Evolutionary conservation across 441 rosid genomes (phyloP).

Genomic region (Arabidopsis hybrid): DNA sequence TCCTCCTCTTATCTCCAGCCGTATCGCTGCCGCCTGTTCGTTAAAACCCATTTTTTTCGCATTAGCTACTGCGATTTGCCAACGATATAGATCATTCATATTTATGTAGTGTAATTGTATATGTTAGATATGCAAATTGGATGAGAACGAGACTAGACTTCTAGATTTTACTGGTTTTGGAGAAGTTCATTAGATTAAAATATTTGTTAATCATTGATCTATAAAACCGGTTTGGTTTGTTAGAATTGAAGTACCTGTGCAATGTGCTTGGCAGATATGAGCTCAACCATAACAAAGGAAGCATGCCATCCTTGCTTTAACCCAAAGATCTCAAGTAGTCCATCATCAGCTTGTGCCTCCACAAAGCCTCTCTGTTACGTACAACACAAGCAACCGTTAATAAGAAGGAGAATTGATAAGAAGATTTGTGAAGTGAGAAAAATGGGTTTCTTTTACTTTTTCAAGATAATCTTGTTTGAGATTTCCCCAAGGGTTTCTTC

Average conservation of each 20-base stretch:
- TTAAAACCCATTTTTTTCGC: too few species aligned
- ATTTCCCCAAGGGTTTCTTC: slow-evolving; percentile 96
- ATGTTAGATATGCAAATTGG: too few species aligned
- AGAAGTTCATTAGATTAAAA: too few species aligned
- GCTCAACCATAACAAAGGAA: slow-evolving; percentile 97
- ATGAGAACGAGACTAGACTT: too few species aligned
- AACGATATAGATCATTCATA: too few species aligned
- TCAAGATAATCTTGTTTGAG: slow-evolving; percentile 82
- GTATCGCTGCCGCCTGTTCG: slow-evolving; percentile 79
- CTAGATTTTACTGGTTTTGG: too few species aligned
- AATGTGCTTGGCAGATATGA: slow-evolving; percentile 96
- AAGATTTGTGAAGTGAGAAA: not conserved
- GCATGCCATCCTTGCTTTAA: slow-evolving; percentile 99
- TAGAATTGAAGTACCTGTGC: slow-evolving; percentile 70
- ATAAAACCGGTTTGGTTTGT: too few species aligned
- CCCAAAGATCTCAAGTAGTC: slow-evolving; percentile 93
- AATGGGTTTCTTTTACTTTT: slow-evolving; percentile 56
- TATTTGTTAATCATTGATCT: too few species aligned
- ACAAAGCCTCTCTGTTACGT: slow-evolving; percentile 84
- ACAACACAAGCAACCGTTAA: slow-evolving; percentile 18
- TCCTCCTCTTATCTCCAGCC: slow-evolving; percentile 88
- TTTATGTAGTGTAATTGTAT: too few species aligned
- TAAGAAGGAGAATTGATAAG: not conserved
- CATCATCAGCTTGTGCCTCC: slow-evolving; percentile 92
- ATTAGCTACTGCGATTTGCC: too few species aligned